Conservation (phyloP, 2,329 filamentous ascomycete species). For the Colletotrichum sansevieriae region DNA sequence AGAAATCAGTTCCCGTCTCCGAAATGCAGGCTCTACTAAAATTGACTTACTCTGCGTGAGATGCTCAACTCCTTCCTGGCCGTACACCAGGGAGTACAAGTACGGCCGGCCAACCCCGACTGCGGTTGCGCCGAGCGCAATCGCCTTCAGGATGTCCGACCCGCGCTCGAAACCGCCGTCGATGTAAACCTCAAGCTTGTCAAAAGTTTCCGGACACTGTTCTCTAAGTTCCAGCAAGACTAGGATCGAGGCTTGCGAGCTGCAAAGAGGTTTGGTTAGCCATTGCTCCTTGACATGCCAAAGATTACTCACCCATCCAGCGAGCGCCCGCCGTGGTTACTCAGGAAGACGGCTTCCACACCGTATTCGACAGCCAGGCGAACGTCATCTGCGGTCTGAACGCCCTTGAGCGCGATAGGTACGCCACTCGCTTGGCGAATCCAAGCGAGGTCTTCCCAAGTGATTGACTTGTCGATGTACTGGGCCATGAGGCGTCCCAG, state of each 20-base stretch:
- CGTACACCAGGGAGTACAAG: constrained; percentile 64
- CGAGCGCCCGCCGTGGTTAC: constrained; percentile 76
- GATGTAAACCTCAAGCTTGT: constrained; percentile 64
- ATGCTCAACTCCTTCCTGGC: constrained; percentile 62
- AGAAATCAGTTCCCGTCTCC: background rate
- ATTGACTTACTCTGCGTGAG: constrained; percentile 40
- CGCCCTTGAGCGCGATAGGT: constrained; percentile 76
- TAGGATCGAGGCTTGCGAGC: constrained; percentile 46
- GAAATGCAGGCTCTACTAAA: accelerated
- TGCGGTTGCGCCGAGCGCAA: constrained; percentile 71
- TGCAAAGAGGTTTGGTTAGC: constrained; percentile 60
- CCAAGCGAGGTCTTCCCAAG: constrained; percentile 76
- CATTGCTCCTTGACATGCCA: constrained; percentile 56
- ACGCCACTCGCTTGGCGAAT: constrained; percentile 61
- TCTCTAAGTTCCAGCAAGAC: constrained; percentile 60
- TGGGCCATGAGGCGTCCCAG: constrained; percentile 60
- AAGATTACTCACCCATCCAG: constrained; percentile 54
- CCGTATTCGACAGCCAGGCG: constrained; percentile 69
- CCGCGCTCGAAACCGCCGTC: constrained; percentile 76
- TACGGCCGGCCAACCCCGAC: constrained; percentile 79
- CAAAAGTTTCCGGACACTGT: constrained; percentile 50
- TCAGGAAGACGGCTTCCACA: constrained; percentile 76
- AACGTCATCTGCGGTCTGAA: constrained; percentile 75
- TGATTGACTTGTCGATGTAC: constrained; percentile 67
- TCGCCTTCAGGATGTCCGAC: constrained; percentile 77